Conservation (phyloP, 2,329 filamentous ascomycete species). For the Aspergillus vadensis region DNA sequence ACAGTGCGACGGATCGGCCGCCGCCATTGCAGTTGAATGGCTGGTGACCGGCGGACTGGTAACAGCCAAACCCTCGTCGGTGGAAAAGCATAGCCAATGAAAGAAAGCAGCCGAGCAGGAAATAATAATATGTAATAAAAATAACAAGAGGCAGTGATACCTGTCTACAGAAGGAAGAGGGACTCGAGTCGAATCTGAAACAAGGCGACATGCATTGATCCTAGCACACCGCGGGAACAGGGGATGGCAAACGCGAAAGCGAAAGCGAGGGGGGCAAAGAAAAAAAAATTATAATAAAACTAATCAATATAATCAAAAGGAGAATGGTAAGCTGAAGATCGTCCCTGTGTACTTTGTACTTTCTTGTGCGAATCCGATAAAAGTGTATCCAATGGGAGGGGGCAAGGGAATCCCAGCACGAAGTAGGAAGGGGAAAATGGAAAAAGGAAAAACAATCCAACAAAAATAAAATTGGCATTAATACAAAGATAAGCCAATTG, state of each 20-base stretch:
- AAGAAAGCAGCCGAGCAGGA: too few species aligned
- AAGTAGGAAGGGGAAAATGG: background rate
- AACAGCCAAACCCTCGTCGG: background rate
- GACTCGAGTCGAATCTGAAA: conserved; percentile 2
- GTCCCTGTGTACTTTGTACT: background rate
- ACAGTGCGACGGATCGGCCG: conserved; percentile 1
- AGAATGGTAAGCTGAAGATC: background rate
- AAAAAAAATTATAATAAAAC: conserved; percentile 6
- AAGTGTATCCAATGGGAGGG: background rate
- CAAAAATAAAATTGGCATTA: background rate
- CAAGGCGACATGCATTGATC: background rate
- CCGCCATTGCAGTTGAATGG: background rate
- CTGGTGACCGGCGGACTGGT: background rate
- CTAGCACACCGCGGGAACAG: conserved; percentile 5
- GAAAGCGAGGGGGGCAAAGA: background rate
- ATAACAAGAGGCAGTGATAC: too few species aligned
- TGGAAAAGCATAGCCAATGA: background rate
- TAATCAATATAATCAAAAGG: conserved; percentile 1
- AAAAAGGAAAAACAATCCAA: background rate
- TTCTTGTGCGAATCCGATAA: background rate
- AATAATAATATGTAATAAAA: too few species aligned
- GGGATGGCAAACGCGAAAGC: conserved; percentile 10
- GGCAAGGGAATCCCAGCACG: background rate
- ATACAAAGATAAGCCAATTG: background rate
- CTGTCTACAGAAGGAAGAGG: background rate